Base-by-base conservation (phyloP, 768 basidiomycete species). In the Mycena amicta region DNA sequence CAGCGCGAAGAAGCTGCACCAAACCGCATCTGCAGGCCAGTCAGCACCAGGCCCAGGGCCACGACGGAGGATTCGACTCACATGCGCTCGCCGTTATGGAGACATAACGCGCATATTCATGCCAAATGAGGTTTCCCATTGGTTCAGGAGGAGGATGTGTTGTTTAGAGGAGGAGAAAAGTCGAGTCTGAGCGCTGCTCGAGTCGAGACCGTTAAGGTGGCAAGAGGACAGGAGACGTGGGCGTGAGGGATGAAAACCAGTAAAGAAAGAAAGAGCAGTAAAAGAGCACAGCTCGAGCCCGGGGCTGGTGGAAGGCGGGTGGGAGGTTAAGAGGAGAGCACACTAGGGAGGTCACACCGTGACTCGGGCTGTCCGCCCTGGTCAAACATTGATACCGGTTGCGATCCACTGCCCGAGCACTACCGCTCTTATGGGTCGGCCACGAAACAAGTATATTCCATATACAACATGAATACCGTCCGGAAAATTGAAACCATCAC, bases 71-170 rank as follows among this genome's bases (percentile, higher is more conserved):
- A 29, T 2, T 33, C 25, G 29, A 87, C 90, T 79, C 67, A 92
- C 92, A 93, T 60, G 84, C 72, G 63, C 82, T 86, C 43, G 90
- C 86, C 5, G 87, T 80, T 64, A 92, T 80, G 39, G 89, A 74
- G 64, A 91, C 78, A 53, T 80, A 78, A 62, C 89, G 89, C 65
- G 85, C 77, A 70, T 90, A 85, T 65, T 91, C 84, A 72, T 91
- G 86, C 91, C 91, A 92, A 65, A 93, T 73, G 63, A 94, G 80
- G 50, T 85, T 86, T 61, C 91, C 92, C 92, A 93, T 94, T 62
- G 33, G 72, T 63, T 47, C 55, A 51, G 53, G 30, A 53, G 33
- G 33, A 18, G 33, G 55, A 61, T 62, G 53, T 57, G 56, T 63
- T 52, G 51, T 53, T 43, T 59, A 50, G 57, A 55, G 53, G 49